Conservation (phyloP, 1,284 basidiomycete genomes). For the Porodaedalea pini region DNA sequence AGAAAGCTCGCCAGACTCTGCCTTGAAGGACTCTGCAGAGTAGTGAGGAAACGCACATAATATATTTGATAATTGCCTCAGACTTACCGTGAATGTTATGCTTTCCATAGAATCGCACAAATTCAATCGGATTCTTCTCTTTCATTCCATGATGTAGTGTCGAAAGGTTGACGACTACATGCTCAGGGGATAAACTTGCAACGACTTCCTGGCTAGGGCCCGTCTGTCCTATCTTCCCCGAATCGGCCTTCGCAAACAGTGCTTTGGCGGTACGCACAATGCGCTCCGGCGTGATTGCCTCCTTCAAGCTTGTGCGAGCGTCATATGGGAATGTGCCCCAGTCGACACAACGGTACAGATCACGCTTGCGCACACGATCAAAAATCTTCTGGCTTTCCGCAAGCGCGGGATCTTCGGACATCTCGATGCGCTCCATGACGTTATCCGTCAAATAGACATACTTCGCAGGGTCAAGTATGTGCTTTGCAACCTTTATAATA, state of each 20-base stretch:
- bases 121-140: constrained; percentile 62
- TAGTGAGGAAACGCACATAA: neutral
- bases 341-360: constrained; percentile 69
- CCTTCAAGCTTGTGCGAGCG: constrained; percentile 36
- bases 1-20: constrained; percentile 56
- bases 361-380: constrained; percentile 52
- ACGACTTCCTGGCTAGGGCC: constrained; percentile 29
- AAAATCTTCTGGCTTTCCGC: constrained; percentile 56
- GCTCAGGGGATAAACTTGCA: constrained; percentile 38
- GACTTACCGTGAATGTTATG: constrained; percentile 51
- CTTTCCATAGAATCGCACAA: constrained; percentile 72
- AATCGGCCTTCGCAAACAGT: constrained; percentile 20
- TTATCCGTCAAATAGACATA: constrained; percentile 66
- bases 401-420: constrained; percentile 50
- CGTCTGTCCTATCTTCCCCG: constrained; percentile 22
- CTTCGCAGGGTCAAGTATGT: constrained; percentile 52
- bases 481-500: constrained; percentile 52
- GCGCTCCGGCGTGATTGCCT: constrained; percentile 46
- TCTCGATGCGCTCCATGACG: constrained; percentile 57
- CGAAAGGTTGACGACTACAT: constrained; percentile 62
- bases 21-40: constrained; percentile 27
- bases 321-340: constrained; percentile 58
- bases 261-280: constrained; percentile 52
- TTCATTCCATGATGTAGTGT: constrained; percentile 73
- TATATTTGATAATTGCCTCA: neutral